Evolutionary conservation across 2,329 filamentous ascomycete species (phyloP), one percentile per base, ranked within the genome.

Genomic region (Ceratocystiopsis brevicomis): DNA sequence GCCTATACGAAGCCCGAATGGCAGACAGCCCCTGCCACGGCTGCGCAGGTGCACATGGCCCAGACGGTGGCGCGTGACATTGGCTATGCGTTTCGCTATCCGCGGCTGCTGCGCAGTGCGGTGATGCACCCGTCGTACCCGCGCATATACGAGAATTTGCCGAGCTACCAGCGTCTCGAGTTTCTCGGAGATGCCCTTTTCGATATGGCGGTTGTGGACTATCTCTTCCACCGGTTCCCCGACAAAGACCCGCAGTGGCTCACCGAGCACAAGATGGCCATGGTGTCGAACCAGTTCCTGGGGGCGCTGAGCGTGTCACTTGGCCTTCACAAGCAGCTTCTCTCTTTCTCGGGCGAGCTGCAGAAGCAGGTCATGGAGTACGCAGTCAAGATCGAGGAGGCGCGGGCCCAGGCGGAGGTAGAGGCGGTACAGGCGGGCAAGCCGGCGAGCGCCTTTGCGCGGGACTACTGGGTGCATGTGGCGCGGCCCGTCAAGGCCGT

Each of bases 261-360:
- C 46, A 96, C 90, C 0, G 90, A 96, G 60, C 88, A 96, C 67
- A 96, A 96, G 62, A 95, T 92, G 78, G 85, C 87, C n/a, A 95
- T 98, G 83, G 87, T 90, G 0, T 90, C 84, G 43, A 98, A 98
- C 62, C 86, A 87, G 47, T 98, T 96, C 55, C 69, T 95, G 1
- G 85, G 82, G 1, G 83, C 78, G 16, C 65, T 96, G 3, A 81
- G 81, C 46, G 83, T 92, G 3, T 70, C 74, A 40, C 69, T 96
- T 0, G 78, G 73, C 1, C 79, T 96, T 44, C 77, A 95, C 55
- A 72, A 66, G 40, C 78, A 88, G 55, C 61, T 96, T 15, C 70
- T 75, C 0, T 61, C 67, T 6, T 66, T 81, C 10, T 64, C 62
- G 3, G 52, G 59, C 0, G 51, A 53, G 0, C 52, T 71, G 33